Evolutionary conservation across 2,329 filamentous ascomycete genomes (phyloP), one percentile per base, ranked within the genome.

Genomic region (Corinectria fuckeliana): DNA sequence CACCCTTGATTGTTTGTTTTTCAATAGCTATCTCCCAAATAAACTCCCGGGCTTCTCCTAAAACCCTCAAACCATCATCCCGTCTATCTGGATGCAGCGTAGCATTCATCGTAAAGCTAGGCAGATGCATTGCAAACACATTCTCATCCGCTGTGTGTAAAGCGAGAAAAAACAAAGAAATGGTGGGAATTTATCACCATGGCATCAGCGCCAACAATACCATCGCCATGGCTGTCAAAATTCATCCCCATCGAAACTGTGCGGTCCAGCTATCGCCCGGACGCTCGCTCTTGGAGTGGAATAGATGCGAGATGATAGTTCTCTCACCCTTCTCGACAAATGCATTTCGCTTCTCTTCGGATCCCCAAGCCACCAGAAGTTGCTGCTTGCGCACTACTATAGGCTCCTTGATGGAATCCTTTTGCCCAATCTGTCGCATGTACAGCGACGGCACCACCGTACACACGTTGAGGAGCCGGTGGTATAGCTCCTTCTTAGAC

Each of bases 301-400:
- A 76, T 5, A 78, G 51, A 23, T 70, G 66, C 11, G 68, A 66
- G 28, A 75, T 41, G 21, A 77, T 60, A 1, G 75, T 72, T 50
- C 66, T 67, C 18, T 76, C 70, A 2, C 70, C 70, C 3, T 64
- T 61, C 2, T 69, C 64, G 9, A 61, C 39, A 49, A 74, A 77
- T 38, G 56, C 58, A 2, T 67, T 65, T 14, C 69, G 67, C 67
- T 73, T 72, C 53, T 76, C 75, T 20, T 70, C 66, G 2, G 66
- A n/a, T 0, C 75, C 74, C 75, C 75, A 80, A 4, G 75, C 77
- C 13, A 79, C 75, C 14, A 79, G 62, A 59, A 77, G 68, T 54
- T 73, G 72, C 61, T 80, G 77, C 61, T 72, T 75, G 23, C 72
- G 70, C n/a, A 79, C 69, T 8, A 76, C 57, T 8, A 61, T 66